Evolutionary conservation across 1,284 basidiomycete genomes (phyloP), one percentile per base, ranked within the genome.

Genomic region (Rhodofomes roseus): DNA sequence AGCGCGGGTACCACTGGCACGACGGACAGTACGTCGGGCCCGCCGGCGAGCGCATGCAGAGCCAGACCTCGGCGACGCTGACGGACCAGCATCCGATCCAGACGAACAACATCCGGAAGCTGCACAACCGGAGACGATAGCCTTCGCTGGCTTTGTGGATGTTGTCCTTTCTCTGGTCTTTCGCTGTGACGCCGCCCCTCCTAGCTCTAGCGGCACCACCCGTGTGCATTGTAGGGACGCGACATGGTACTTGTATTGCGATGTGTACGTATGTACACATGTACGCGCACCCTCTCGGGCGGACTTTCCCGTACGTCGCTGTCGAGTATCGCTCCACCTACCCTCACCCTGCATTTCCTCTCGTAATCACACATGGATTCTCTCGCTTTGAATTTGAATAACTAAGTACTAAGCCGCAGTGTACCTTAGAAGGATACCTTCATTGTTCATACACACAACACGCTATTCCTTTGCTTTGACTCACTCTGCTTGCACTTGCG

Each of bases 1-100:
- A 79, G 67, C 63, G 41, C 37, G 62, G 48, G 34, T 53, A 53
- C 50, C 56, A 43, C 22, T 57, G 56, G 56, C 46, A 31, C 9
- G 29, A 57, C n/a, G 46, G 44, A 6, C 46, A 53, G 5, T 53
- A 25, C 14, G 44, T 44, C 16, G 37, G 55, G 5, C 55, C 54
- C 25, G 23, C 40, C 37, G 37, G 25, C 39, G 18, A 12, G 39
- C 46, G 22, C 46, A n/a, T 25, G 23, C 31, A 20, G 50, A 22
- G 31, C 31, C 31, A 34, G 31, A n/a, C 31, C 31, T 52, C 50
- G 6, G 50, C 29, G 9, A 36, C 50, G 4, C 20, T 22, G 29
- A 52, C 50, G n/a, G 50, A 52, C 6, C 50, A 52, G 50, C 20
- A 52, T n/a, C 50, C 50, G n/a, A 57, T 39, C 8, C 55, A 57